phyloP scores from a whole-genome alignment of 116 monocot genomes.

The Phalaenopsis hybrid region DNA sequence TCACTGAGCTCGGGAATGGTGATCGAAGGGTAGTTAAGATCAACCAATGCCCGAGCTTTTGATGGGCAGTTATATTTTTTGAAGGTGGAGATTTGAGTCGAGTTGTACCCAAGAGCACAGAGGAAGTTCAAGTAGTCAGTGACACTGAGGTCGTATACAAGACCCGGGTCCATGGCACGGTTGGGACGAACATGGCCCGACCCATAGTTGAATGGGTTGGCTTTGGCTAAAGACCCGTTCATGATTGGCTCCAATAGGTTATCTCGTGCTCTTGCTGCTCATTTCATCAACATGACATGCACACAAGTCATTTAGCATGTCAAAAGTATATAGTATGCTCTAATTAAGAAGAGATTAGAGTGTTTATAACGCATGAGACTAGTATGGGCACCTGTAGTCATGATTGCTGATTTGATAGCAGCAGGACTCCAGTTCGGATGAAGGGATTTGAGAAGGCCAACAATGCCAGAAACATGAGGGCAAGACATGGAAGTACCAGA shows the following conservation, averaged over 20 bases:
- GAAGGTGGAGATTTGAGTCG: conserved; percentile 21
- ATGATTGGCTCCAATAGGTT: conserved; percentile 8
- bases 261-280: conserved; percentile 10
- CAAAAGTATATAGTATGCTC: neutral
- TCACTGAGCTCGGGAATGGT: conserved; percentile 20
- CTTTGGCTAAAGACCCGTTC: conserved; percentile 8
- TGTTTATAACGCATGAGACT: no score
- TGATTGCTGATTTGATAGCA: conserved; percentile 33
- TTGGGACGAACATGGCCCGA: conserved; percentile 64
- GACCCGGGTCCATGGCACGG: conserved; percentile 67
- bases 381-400: conserved; percentile 28
- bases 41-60: neutral
- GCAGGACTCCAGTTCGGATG: conserved; percentile 32
- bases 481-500: conserved; percentile 35
- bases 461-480: conserved; percentile 28
- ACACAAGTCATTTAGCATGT: neutral
- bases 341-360: neutral
- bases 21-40: conserved; percentile 45
- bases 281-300: neutral
- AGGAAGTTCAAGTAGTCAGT: conserved; percentile 62
- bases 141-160: conserved; percentile 48
- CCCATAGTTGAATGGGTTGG: conserved; percentile 67
- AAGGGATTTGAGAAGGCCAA: conserved; percentile 25
- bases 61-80: conserved; percentile 17
- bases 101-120: conserved; percentile 52